These are phyloP conservation scores for Colletotrichum brevisporum DNA, from an alignment of 2,329 filamentous ascomycete species.

Conservation along the genomic window DNA sequence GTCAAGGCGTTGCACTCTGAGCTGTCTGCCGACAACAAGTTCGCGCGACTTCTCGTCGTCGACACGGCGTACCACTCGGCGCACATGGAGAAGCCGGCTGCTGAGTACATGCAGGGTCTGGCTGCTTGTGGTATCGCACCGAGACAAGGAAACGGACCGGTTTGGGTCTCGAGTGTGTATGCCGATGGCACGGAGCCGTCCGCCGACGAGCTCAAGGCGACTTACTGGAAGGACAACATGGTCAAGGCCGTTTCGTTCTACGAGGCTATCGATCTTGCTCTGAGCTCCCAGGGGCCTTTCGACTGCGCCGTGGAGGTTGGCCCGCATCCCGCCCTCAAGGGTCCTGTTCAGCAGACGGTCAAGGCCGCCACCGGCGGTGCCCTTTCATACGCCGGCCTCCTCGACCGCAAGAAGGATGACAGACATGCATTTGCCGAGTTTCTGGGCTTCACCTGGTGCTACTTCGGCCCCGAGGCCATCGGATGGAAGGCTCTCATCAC, in stretches of 20 bases:
- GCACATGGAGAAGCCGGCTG: conserved; percentile 58
- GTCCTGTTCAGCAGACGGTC: conserved; percentile 57
- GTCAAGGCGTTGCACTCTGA: conserved; percentile 44
- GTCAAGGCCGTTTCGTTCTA: conserved; percentile 49
- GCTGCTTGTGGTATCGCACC: conserved; percentile 47
- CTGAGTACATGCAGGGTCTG: conserved; percentile 51
- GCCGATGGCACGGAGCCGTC: conserved; percentile 41
- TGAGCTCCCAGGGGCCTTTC: conserved; percentile 38
- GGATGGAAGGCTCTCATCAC: conserved; percentile 45
- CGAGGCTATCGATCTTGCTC: conserved; percentile 38
- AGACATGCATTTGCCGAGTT: conserved; percentile 50
- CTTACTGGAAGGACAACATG: conserved; percentile 51
- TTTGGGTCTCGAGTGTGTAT: conserved; percentile 59
- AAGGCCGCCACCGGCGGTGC: conserved; percentile 54
- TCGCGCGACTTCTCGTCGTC: conserved; percentile 54
- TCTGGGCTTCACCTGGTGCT: conserved; percentile 51
- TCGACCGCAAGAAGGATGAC: conserved; percentile 50
- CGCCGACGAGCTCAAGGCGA: conserved; percentile 51
- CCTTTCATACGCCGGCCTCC: conserved; percentile 50
- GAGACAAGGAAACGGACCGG: conserved; percentile 43
- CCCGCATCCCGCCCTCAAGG: conserved; percentile 57
- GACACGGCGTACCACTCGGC: conserved; percentile 65
- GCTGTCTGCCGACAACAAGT: conserved; percentile 47
- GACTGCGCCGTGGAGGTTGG: conserved; percentile 51
- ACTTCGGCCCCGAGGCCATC: conserved; percentile 45